phyloP scores from a whole-genome alignment of 2,329 filamentous ascomycete genomes.

The Sclerotinia glacialis region DNA sequence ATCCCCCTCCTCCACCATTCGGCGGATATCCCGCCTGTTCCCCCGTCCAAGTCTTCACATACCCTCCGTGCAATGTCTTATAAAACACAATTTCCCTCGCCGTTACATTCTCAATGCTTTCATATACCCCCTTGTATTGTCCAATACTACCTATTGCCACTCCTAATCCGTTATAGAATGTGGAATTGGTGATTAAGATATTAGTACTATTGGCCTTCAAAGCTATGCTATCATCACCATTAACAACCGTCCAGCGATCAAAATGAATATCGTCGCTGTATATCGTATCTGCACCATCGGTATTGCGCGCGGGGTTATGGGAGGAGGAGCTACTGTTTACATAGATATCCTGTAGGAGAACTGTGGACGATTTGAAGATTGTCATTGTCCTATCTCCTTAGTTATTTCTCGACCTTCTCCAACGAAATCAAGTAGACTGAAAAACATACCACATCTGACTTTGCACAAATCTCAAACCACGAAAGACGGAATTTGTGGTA shows the following conservation, averaged over 20 bases:
- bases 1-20: conserved; percentile 57
- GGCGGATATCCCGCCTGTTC: conserved; percentile 50
- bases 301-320: conserved; percentile 42
- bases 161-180: conserved; percentile 50
- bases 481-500: conserved; percentile 48
- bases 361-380: conserved; percentile 42
- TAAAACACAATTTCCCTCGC: conserved; percentile 7
- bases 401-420: neutral
- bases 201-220: conserved; percentile 57
- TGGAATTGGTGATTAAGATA: conserved; percentile 50
- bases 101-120: conserved; percentile 12
- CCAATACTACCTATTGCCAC: conserved; percentile 58
- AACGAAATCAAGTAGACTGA: neutral
- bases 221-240: conserved; percentile 54
- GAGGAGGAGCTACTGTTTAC: conserved; percentile 47
- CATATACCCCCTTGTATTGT: conserved; percentile 44
- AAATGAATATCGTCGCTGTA: conserved; percentile 52
- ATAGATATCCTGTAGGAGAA: conserved; percentile 50
- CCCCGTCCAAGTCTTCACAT: conserved; percentile 59
- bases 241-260: conserved; percentile 49
- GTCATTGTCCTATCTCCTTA: conserved; percentile 43
- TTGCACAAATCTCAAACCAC: conserved; percentile 51
- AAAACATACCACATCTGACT: conserved; percentile 54
- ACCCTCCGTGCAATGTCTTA: conserved; percentile 32
- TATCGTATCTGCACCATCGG: conserved; percentile 51